Evolutionary conservation across 2,329 filamentous ascomycete species (phyloP), one percentile per base, ranked within the genome.

Genomic region (Colletotrichum euphorbiae): DNA sequence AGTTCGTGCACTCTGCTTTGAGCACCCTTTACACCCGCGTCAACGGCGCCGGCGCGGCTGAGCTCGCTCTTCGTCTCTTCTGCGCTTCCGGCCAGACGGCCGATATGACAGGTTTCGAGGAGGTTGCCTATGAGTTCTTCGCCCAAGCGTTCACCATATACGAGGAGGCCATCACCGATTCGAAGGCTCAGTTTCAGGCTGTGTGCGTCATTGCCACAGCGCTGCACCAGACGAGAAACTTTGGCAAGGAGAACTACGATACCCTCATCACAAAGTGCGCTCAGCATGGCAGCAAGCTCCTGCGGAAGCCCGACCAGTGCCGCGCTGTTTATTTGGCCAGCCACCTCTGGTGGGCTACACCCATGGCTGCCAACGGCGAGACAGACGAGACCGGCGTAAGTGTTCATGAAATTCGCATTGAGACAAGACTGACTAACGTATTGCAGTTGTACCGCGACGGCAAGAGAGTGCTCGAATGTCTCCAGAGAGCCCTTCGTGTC

Each of bases 111-210:
- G 92, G 92, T 2, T 97, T 97, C 73, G 95, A 99, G 77, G 96
- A 99, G 80, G 93, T 97, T 46, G 92, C 94, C 11, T 99, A 99
- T 78, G 96, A 99, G 77, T 99, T 97, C 82, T 98, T 98, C 74
- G 96, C 96, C 0, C 96, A 99, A 79, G 95, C 96, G 0, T 99
- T 99, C 74, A 98, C 95, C 0, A 93, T 98, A 8, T 99, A 99
- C 76, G 96, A 99, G 77, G 96, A 99, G 79, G 91, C 93, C 0
- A 92, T 99, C 71, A 96, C 93, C 70, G 97, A 99, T 78, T 97
- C 94, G 15, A 91, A 97, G 78, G 95, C 94, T 13, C 96, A 99
- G 78, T 99, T 98, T 83, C 96, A 99, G 81, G 95, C 96, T 1
- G 96, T 99, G 0, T 98, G 94, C 73, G 91, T 98, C 43, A 94